phyloP scores from a whole-genome alignment of 163 green algal species.

The Coccomyxa subellipsoidea region DNA sequence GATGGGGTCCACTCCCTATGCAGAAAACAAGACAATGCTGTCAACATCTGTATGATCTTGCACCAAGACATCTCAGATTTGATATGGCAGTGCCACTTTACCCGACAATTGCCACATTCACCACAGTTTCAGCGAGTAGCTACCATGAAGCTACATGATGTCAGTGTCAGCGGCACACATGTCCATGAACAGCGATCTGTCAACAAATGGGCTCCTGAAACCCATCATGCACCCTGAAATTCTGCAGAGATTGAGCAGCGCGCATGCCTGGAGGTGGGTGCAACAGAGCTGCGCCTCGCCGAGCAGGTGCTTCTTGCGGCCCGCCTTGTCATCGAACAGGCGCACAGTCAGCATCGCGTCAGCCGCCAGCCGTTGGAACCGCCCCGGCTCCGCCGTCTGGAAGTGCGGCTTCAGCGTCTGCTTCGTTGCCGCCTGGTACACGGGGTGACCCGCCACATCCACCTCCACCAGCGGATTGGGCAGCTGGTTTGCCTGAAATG shows the following conservation, averaged over 20 bases:
- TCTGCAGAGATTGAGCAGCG: neutral
- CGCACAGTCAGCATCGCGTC: conserved; percentile 34
- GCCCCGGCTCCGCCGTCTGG: conserved; percentile 7
- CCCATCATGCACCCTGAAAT: too few relatives aligned
- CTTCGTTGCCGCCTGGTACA: conserved; percentile 6
- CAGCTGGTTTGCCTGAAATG: conserved; percentile 53
- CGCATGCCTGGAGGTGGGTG: neutral
- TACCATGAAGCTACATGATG: too few relatives aligned
- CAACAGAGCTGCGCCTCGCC: conserved; percentile 16
- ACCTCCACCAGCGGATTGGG: conserved; percentile 47
- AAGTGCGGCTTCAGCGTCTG: conserved; percentile 41
- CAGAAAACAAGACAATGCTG: neutral
- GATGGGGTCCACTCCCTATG: conserved; percentile 34
- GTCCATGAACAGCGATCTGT: too few relatives aligned
- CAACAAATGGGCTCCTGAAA: too few relatives aligned
- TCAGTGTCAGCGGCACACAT: too few relatives aligned
- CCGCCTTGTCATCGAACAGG: conserved; percentile 38
- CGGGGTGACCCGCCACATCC: neutral
- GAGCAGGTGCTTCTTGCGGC: conserved; percentile 33
- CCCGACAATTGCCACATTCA: too few relatives aligned
- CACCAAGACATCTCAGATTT: too few relatives aligned
- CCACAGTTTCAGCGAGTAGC: too few relatives aligned
- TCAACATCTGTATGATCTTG: too few relatives aligned
- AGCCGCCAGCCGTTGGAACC: conserved; percentile 32
- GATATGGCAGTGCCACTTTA: too few relatives aligned